Evolutionary conservation across 441 rosid genomes (phyloP), one percentile per base, ranked within the genome.

Genomic region (Adansonia madagascariensis): DNA sequence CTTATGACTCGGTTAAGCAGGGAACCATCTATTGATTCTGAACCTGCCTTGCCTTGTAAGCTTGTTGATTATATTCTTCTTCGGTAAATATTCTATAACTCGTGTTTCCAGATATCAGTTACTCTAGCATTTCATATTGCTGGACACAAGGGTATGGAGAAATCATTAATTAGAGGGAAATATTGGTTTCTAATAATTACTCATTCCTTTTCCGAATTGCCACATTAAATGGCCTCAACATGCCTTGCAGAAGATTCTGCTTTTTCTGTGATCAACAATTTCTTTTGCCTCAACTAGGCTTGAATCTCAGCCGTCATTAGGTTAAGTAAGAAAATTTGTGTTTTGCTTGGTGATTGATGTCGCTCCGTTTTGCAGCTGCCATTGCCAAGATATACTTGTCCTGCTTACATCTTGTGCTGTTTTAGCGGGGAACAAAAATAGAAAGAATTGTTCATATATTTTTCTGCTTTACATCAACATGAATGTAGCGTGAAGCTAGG

Each of bases 241-340:
- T 9, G 14, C 70, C 27, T 41, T 65, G 24, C 70, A 8, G 24
- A 65, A 9, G 70, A 17, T 39, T 15, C 14, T 64, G 49, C 69
- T 41, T 64, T 14, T 39, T 64, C 47, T 64, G 12, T 64, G 69
- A 8, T 64, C n/a, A 6, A n/a, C 10, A 64, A 35, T 41, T 39
- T 64, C 47, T 3, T 64, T 63, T 39, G 39, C 67, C 47, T n/a
- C 24, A 64, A 64, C 24, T 15, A 64, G 49, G 47, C 69, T 39
- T 35, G 22, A 63, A 63, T 46, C 17, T 27, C 47, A 39, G 12
- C 12, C 69, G 24, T 63, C 46, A 27, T 64, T 64, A 64, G 22
- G 22, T 64, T 41, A 6, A 63, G 18, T 7, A 35, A 14, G 47
- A 64, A 31, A 31, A 27, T 4, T 27, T 31, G 12, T 0, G 8